Evolutionary conservation across 1,284 basidiomycete species (phyloP), one percentile per base, ranked within the genome.

Genomic region (Meira miltonrushii): DNA sequence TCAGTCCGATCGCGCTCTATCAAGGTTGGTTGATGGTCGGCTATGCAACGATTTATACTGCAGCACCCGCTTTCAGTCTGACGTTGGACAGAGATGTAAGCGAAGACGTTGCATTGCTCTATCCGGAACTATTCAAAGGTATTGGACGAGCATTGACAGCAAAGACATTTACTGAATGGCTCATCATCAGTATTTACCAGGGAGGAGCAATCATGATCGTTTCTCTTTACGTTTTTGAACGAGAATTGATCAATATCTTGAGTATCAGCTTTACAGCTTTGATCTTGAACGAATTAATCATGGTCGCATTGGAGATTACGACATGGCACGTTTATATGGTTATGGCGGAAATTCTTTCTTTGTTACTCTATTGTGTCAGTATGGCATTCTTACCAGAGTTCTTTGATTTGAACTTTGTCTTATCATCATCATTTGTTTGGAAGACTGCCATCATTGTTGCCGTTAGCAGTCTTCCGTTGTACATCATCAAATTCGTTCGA

Each of bases 281-380:
- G 51, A 87, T 99, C 60, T 81, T 98, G 40, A 99, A 98, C 79
- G 95, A 99, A 78, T 84, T 99, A 53, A 92, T 98, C 80, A 99
- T 99, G 95, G 95, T 98, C 43, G 92, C 92, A 0, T 79, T 97
- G 64, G 92, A 97, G 79, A 93, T 97, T 64, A 97, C 93, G 0
- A 96, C 90, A 62, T 98, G 93, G 94, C 95, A 99, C 79, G 76
- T 86, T 7, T 97, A 96, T 80, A 98, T 98, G 95, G 84, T 95
- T 53, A 82, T 96, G 39, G 88, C 90, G 2, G 92, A 97, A 78
- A 81, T 98, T 39, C 88, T 87, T 21, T 97, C 94, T 0, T 83
- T 95, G 17, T 81, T 88, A 60, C 83, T 98, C 64, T 99, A 98
- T 77, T 86, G 90, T 58, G 83, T 90, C 55, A 94, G 90, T 77